A percentile compares a stretch with the other conserved stretches of the same genome.
phyloP scores from a whole-genome alignment of 192 early-diverging fungal genomes.

The Backusella liffmaniae region DNA sequence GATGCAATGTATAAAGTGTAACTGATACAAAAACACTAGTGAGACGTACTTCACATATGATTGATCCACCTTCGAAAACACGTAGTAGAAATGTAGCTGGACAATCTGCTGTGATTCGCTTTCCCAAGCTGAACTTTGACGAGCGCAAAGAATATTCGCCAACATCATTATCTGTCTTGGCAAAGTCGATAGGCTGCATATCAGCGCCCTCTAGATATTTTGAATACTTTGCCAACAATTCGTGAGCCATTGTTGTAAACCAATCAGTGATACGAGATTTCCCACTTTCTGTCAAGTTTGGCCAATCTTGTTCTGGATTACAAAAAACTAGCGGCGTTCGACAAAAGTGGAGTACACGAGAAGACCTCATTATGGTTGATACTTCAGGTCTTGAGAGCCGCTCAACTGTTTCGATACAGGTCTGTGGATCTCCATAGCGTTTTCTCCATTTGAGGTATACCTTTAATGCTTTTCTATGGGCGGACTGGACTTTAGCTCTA shows the following conservation, averaged over 20 bases:
- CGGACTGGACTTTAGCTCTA: conserved; percentile 43
- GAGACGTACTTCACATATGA: conserved; percentile 56
- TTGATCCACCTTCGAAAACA: conserved; percentile 54
- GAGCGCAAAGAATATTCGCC: conserved; percentile 31
- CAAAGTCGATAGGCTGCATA: conserved; percentile 54
- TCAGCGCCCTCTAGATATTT: conserved; percentile 50
- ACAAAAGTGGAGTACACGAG: conserved; percentile 54
- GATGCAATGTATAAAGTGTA: conserved; percentile 52
- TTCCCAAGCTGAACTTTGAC: conserved; percentile 39
- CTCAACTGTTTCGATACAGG: conserved; percentile 18
- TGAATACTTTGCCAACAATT: conserved; percentile 49
- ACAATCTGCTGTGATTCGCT: conserved; percentile 34
- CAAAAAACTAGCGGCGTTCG: conserved; percentile 48
- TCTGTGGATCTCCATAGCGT: conserved; percentile 34
- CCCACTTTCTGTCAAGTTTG: not conserved
- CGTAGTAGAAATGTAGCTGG: conserved; percentile 52
- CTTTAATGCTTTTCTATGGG: conserved; percentile 50
- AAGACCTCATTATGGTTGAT: conserved; percentile 47
- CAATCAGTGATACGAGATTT: conserved; percentile 20
- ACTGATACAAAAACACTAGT: conserved; percentile 56
- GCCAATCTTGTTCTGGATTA: conserved; percentile 22
- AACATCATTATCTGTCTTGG: conserved; percentile 30
- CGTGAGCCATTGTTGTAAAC: conserved; percentile 42
- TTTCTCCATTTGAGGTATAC: conserved; percentile 52
- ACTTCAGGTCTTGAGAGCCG: conserved; percentile 44